phyloP scores from a whole-genome alignment of 495 filamentous ascomycete genomes.

The Penicillium roqueforti region DNA sequence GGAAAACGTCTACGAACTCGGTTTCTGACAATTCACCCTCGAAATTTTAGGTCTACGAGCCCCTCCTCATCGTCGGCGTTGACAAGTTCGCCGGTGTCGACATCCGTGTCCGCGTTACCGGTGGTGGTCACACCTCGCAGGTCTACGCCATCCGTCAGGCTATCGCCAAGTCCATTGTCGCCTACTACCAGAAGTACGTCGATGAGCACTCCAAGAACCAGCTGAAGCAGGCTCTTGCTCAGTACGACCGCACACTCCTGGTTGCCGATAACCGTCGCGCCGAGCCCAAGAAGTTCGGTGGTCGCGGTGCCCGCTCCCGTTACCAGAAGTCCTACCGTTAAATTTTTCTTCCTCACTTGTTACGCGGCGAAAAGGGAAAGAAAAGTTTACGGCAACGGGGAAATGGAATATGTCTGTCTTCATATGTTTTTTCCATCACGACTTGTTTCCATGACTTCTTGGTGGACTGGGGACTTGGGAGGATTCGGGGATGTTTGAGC shows the following conservation, averaged over 20 bases:
- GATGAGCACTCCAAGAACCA: conserved; percentile 99
- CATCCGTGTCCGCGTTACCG: conserved; percentile 93
- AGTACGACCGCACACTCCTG: conserved; percentile 94
- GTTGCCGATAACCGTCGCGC: conserved; percentile 95
- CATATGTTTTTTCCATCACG: conserved; percentile 21
- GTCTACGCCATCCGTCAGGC: conserved; percentile 99
- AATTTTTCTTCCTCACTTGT: conserved; percentile 27
- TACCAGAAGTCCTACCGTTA: conserved; percentile 91
- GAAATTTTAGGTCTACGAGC: conserved; percentile 77
- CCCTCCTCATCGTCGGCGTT: conserved; percentile 88
- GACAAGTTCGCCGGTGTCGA: conserved; percentile 97
- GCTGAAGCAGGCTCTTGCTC: conserved; percentile 88
- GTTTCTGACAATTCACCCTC: conserved; percentile 7
- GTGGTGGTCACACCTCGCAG: conserved; percentile 97
- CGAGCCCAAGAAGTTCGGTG: conserved; percentile 88
- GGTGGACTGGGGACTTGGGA: conserved; percentile 24
- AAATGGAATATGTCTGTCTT: conserved; percentile 21
- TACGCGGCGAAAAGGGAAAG: conserved; percentile 21
- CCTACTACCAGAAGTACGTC: conserved; percentile 99
- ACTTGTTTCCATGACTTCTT: conserved; percentile 28
- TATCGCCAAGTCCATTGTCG: conserved; percentile 95
- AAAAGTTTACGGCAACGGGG: conserved; percentile 21
- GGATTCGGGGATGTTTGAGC: conserved; percentile 23
- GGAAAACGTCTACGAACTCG: neutral
- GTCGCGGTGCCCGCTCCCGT: conserved; percentile 84